Evolutionary conservation across 148 eudicot genomes (phyloP), one percentile per base, ranked within the genome.

Genomic region (Polygonum aviculare): DNA sequence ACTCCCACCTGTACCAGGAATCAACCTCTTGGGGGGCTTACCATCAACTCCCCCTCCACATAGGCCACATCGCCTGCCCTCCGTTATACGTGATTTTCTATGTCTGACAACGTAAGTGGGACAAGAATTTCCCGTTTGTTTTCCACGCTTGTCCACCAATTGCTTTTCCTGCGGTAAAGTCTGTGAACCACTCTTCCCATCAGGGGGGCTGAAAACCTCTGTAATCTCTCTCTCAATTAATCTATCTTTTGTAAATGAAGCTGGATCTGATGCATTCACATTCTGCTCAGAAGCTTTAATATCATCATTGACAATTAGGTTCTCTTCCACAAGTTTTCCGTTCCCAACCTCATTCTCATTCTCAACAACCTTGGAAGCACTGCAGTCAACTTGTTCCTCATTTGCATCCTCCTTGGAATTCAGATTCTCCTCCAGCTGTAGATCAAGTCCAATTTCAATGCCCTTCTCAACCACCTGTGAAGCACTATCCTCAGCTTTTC

Each of bases 11-110:
- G 89, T 89, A 83, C 90, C 91, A 77, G 84, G 86, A 74, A 84
- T 74, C 40, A 86, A 78, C 77, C 83, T 85, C 81, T 89, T 94
- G 11, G 98, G 98, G 84, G 97, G 98, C 76, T 90, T 94, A 12
- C 98, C 98, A 78, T 90, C 92, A 50, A 80, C 85, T 57, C 96
- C 91, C 81, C 91, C 91, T 38, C 97, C 98, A 79, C 98, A 94
- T 78, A 92, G 79, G 73, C 97, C 97, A 79, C 98, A 94, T 49
- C 85, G 87, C 79, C 98, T 92, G 26, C 98, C 98, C 81, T 83
- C 86, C 83, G 84, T 92, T 70, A 87, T 77, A 18, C 83, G 86
- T 14, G 84, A 79, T 55, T 77, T 86, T 21, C 81, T 73, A 75
- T 60, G 80, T 22, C 77, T 78, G 77, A 51, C 78, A 74, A 76